Evolutionary conservation across 2,329 filamentous ascomycete species (phyloP), one percentile per base, ranked within the genome.

Genomic region (Diaporthe capsici): DNA sequence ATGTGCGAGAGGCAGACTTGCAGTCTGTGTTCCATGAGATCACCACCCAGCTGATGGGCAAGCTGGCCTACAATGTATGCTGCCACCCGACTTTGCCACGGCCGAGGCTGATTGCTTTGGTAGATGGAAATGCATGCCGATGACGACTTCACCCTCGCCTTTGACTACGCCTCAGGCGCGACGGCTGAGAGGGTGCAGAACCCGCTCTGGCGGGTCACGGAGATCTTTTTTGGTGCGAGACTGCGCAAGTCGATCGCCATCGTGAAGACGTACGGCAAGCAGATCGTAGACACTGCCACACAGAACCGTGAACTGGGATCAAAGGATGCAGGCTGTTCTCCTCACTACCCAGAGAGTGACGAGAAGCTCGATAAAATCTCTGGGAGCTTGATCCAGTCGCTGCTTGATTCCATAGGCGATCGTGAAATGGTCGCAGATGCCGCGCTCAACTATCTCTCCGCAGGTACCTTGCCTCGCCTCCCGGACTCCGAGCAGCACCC

Each of bases 131-230:
- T 93, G 86, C 90, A 90, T 79, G 87, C 90, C 65, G 86, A 88
- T 44, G 89, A 92, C 76, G 87, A 88, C 2, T 93, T 93, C 80
- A 90, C 89, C 5, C 77, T 85, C 70, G 88, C 90, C 0, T 93
- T 93, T 79, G 91, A 93, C 77, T 87, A 89, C 77, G 91, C 91
- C 3, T 93, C 91, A 0, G 90, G 89, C 0, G 87, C 83, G 12
- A 92, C 90, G 0, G 90, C 90, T 3, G 86, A 90, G 70, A 87
- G 92, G 6, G 93, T 93, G 75, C 91, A 93, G 80, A 93, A 93
- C 77, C 92, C 92, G 0, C 83, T 93, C 0, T 93, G 91, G 90
- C 85, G 84, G 51, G 39, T 92, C 60, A 92, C 89, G 2, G 92
- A 93, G 79, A 75, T 87, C 0, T 80, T 92, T n/a, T 83, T 87